Evolutionary conservation across 306 rosid species (phyloP).

Genomic region (Prunus dulcis): DNA sequence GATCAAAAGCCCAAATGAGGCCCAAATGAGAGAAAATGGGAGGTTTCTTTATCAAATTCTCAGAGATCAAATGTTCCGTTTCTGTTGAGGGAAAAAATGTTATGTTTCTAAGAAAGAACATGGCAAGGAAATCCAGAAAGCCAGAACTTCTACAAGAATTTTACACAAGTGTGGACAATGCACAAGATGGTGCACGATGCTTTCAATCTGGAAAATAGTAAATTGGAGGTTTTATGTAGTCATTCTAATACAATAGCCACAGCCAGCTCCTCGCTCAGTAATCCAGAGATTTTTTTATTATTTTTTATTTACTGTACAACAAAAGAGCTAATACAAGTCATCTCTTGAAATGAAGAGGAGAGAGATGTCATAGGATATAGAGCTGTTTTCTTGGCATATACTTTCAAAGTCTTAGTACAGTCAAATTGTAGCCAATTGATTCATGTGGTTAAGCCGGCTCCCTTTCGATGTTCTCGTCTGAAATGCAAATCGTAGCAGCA

Average conservation of each 20-base stretch:
- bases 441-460: neutral
- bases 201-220: neutral
- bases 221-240: neutral
- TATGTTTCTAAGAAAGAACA: neutral
- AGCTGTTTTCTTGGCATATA: neutral
- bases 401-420: neutral
- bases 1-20: neutral
- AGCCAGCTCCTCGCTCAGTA: neutral
- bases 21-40: neutral
- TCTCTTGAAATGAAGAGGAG: neutral
- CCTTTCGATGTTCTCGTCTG: neutral
- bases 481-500: conserved; percentile 1
- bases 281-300: neutral
- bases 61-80: neutral
- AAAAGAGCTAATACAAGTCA: neutral
- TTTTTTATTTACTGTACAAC: neutral
- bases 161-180: neutral
- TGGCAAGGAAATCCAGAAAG: neutral
- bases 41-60: neutral
- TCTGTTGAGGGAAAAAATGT: neutral
- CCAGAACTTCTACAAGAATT: neutral
- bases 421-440: neutral
- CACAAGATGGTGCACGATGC: neutral
- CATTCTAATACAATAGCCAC: neutral
- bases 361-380: neutral